A percentile compares a stretch with the other conserved stretches of the same genome.
Conservation (phyloP, 371 early-diverging fungal genomes). For the Fennellomyces sp. region DNA sequence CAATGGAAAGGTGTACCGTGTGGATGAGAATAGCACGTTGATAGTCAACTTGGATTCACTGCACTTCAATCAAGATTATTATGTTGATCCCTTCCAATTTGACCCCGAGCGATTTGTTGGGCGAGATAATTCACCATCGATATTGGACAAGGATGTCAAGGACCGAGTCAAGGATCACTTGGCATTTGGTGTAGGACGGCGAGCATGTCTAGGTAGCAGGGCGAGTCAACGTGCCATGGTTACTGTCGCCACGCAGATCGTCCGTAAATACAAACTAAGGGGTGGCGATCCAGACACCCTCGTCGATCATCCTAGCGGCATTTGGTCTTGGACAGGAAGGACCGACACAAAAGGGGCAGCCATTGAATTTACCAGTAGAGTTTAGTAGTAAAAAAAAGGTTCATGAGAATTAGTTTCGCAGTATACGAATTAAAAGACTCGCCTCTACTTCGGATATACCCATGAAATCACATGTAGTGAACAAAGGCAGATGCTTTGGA, state of each 20-base stretch:
- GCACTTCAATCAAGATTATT: constrained; percentile 22
- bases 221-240: constrained; percentile 11
- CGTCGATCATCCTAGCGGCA: constrained; percentile 7
- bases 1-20: constrained; percentile 21
- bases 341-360: constrained; percentile 16
- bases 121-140: neutral
- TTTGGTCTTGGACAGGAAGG: constrained; percentile 25
- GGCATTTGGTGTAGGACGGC: constrained; percentile 23
- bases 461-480: too few relatives aligned
- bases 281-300: constrained; percentile 8
- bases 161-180: constrained; percentile 1
- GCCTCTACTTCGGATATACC: too few relatives aligned
- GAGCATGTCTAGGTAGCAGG: constrained; percentile 14
- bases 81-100: constrained; percentile 12
- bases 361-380: constrained; percentile 13
- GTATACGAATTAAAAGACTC: too few relatives aligned
- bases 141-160: constrained; percentile 6
- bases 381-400: neutral
- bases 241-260: neutral
- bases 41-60: constrained; percentile 42
- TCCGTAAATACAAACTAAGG: constrained; percentile 3
- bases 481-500: too few relatives aligned
- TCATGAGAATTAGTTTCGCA: too few relatives aligned
- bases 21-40: constrained; percentile 29
- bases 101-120: constrained; percentile 12